Conservation (phyloP, 2,329 filamentous ascomycete species). For the Claviceps lovelessii region DNA sequence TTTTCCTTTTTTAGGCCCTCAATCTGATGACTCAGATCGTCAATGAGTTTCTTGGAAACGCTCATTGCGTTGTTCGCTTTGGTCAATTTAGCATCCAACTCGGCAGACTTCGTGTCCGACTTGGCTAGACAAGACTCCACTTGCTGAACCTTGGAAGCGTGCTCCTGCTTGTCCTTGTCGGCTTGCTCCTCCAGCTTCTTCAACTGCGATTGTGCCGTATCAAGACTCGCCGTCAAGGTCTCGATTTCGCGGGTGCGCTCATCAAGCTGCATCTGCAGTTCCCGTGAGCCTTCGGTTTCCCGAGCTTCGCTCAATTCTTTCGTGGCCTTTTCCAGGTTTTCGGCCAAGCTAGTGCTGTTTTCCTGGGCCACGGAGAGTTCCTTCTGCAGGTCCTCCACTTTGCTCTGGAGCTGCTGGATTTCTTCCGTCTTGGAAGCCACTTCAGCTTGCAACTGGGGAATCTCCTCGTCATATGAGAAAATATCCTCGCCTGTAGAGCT, state of each 20-base stretch:
- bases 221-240: constrained; percentile 34
- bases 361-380: constrained; percentile 61
- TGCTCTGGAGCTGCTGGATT: constrained; percentile 52
- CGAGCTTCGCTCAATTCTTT: constrained; percentile 41
- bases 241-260: constrained; percentile 34
- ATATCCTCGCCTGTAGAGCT: constrained; percentile 48
- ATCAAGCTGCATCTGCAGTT: constrained; percentile 35
- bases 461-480: constrained; percentile 84
- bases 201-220: constrained; percentile 29
- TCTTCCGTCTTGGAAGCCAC: constrained; percentile 55
- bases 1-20: constrained; percentile 20
- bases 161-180: constrained; percentile 17
- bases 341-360: constrained; percentile 49
- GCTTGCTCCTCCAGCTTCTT: constrained; percentile 27
- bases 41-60: constrained; percentile 27
- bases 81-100: constrained; percentile 28
- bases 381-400: constrained; percentile 53
- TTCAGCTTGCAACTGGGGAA: constrained; percentile 66
- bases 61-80: constrained; percentile 25
- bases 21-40: constrained; percentile 24
- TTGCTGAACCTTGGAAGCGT: constrained; percentile 21
- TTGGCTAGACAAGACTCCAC: constrained; percentile 22
- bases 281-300: constrained; percentile 25
- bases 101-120: constrained; percentile 19
- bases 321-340: constrained; percentile 53